phyloP scores from a whole-genome alignment of 2,329 filamentous ascomycete genomes.

The Penicillium concentricum region DNA sequence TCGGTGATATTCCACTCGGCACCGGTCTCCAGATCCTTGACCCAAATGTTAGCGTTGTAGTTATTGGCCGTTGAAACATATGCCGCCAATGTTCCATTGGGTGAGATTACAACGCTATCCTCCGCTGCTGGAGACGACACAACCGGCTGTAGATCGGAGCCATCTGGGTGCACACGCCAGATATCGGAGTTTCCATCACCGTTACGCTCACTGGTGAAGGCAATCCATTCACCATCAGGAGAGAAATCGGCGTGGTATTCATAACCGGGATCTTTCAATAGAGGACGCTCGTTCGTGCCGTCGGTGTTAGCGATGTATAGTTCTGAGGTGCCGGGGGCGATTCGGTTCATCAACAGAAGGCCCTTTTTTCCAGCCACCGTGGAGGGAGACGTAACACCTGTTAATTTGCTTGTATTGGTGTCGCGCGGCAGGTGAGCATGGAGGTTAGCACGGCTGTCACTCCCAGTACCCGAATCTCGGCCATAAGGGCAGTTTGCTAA shows the following conservation, averaged over 20 bases:
- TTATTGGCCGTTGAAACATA: constrained; percentile 42
- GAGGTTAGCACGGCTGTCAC: neutral
- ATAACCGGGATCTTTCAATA: constrained; percentile 34
- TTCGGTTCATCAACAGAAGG: constrained; percentile 38
- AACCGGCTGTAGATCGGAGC: constrained; percentile 36
- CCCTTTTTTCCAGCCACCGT: constrained; percentile 15
- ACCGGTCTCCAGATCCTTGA: constrained; percentile 39
- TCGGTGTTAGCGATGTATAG: constrained; percentile 41
- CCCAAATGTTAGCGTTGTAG: constrained; percentile 43
- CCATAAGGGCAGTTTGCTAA: neutral
- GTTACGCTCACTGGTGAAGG: constrained; percentile 42
- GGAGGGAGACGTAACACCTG: neutral
- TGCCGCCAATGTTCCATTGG: constrained; percentile 39
- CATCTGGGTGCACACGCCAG: constrained; percentile 39
- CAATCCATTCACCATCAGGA: constrained; percentile 41
- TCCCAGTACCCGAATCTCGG: neutral
- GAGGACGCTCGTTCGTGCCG: constrained; percentile 38
- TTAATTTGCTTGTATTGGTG: no score
- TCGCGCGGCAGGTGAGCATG: neutral
- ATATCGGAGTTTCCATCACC: constrained; percentile 45
- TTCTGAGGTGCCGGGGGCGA: constrained; percentile 29
- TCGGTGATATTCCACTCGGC: constrained; percentile 39
- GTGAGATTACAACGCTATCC: constrained; percentile 40
- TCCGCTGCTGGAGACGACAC: constrained; percentile 38
- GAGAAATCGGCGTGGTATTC: constrained; percentile 45